These are phyloP conservation scores for Cryptosporidium canis DNA, from an alignment of 169 alveolate species.

Conservation along the genomic window DNA sequence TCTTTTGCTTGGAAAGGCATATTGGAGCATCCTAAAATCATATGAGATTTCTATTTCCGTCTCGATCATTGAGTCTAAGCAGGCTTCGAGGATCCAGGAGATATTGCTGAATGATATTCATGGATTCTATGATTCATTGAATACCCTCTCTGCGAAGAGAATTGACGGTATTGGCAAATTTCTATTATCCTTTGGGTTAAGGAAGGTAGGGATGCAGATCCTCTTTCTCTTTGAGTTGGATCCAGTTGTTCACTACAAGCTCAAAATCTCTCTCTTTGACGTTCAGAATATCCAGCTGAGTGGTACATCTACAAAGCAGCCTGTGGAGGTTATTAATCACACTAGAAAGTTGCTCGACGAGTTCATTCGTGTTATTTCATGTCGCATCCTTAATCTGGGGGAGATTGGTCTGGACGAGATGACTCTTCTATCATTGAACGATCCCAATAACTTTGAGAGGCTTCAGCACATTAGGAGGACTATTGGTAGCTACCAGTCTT, in stretches of 20 bases:
- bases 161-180: not conserved
- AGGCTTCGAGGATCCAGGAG: not conserved
- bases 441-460: not conserved
- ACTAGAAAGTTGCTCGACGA: conserved; percentile 1
- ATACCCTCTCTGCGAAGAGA: conserved; percentile 23
- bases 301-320: conserved; percentile 20
- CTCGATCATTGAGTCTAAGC: conserved; percentile 1
- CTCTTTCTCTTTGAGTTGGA: conserved; percentile 9
- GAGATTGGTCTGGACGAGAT: not conserved
- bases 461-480: not conserved
- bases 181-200: conserved; percentile 35
- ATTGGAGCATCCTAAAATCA: conserved; percentile 24
- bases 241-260: not conserved
- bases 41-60: conserved; percentile 4
- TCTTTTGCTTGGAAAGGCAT: not conserved
- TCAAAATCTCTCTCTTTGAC: conserved; percentile 16
- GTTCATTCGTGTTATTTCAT: conserved; percentile 3
- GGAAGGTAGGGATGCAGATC: conserved; percentile 60
- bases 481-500: not conserved
- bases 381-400: conserved; percentile 31
- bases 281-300: conserved; percentile 12
- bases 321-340: conserved; percentile 48
- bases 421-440: not conserved
- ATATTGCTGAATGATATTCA: conserved; percentile 16
- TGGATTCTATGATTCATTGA: conserved; percentile 42